phyloP scores from a whole-genome alignment of 2,329 filamentous ascomycete species.

The Sodiomyces alkalinus region DNA sequence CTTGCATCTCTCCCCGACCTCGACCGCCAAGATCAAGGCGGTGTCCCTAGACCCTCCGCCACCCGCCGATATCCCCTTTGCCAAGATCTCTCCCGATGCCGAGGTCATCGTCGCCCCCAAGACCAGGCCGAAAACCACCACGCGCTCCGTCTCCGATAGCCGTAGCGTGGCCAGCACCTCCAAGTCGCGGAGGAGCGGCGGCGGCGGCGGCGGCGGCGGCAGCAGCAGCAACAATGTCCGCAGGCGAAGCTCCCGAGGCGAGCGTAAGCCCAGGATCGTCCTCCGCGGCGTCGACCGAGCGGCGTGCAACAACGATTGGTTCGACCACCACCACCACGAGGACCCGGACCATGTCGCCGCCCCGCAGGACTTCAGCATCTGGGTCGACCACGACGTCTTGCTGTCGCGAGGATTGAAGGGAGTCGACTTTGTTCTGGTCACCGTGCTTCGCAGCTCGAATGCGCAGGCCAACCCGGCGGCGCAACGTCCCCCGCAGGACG shows the following conservation, averaged over 20 bases:
- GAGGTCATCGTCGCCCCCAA: conserved; percentile 97
- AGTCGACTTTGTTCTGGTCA: conserved; percentile 58
- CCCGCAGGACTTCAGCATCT: conserved; percentile 52
- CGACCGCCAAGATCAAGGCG: conserved; percentile 81
- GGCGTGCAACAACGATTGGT: conserved; percentile 55
- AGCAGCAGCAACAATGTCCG: conserved; percentile 60
- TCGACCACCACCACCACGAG: conserved; percentile 63
- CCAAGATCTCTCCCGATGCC: conserved; percentile 83
- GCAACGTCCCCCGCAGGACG: too few relatives aligned
- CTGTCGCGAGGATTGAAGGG: conserved; percentile 59
- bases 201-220: background rate
- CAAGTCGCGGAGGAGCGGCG: conserved; percentile 60
- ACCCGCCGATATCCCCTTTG: conserved; percentile 57
- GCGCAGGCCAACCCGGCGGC: conserved; percentile 1
- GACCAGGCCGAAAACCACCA: conserved; percentile 54
- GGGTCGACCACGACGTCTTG: conserved; percentile 70
- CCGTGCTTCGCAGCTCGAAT: conserved; percentile 4
- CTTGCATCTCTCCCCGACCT: conserved; percentile 86
- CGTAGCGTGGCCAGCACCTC: conserved; percentile 69
- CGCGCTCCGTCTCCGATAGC: conserved; percentile 55
- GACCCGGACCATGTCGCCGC: too few relatives aligned
- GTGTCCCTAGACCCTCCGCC: conserved; percentile 67
- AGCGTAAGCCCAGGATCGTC: conserved; percentile 54
- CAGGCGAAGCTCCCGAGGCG: conserved; percentile 41
- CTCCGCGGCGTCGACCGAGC: conserved; percentile 63